Conservation (phyloP, 2,329 filamentous ascomycete genomes). For the Rosellinia necatrix region DNA sequence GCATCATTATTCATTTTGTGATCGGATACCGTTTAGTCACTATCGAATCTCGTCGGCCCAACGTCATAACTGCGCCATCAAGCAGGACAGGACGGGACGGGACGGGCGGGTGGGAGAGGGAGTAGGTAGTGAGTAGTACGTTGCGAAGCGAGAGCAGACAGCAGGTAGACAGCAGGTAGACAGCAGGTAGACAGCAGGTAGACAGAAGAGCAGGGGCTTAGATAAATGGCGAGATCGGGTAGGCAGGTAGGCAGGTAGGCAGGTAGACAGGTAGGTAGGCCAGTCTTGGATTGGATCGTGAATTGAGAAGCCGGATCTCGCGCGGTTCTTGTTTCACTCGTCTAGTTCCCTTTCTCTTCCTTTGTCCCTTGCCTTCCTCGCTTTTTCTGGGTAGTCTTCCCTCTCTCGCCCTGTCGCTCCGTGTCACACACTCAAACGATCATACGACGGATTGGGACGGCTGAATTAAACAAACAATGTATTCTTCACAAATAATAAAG, state of each 20-base stretch:
- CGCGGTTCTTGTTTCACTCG: not conserved
- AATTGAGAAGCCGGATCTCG: not conserved
- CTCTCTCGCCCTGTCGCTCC: no score
- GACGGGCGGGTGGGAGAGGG: no score
- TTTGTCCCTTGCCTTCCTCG: no score
- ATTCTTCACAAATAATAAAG: not conserved
- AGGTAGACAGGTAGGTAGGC: not conserved
- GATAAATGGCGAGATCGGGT: no score
- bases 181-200: not conserved
- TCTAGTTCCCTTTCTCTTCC: not conserved
- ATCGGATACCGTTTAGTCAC: slow-evolving; percentile 40
- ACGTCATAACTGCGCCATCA: slow-evolving; percentile 43
- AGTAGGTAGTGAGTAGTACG: no score
- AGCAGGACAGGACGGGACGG: slow-evolving; percentile 22
- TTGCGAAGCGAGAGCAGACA: not conserved
- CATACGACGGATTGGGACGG: no score
- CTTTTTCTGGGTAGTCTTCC: no score
- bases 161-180: not conserved
- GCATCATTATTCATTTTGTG: slow-evolving; percentile 62
- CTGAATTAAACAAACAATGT: no score
- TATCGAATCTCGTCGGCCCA: slow-evolving; percentile 36
- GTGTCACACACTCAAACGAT: no score
- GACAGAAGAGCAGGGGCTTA: no score
- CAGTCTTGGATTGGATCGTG: slow-evolving; percentile 4
- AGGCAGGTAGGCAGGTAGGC: not conserved